Base-by-base conservation (phyloP, 192 early-diverging fungal genomes). In the Podochytrium sp. region DNA sequence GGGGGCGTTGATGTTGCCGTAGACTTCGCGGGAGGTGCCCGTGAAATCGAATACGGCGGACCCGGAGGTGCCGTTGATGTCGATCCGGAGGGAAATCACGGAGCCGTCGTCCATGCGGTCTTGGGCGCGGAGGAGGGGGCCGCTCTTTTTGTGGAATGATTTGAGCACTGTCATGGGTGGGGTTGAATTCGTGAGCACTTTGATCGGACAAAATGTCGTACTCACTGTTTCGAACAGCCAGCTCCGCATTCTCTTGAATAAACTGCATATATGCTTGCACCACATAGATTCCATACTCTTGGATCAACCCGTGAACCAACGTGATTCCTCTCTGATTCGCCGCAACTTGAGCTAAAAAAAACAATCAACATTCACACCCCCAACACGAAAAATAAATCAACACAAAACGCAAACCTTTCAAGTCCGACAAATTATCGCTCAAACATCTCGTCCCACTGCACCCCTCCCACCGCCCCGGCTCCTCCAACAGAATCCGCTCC, bases 341-440 rank as follows among this genome's bases (percentile, higher is more conserved):
- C 12, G 97, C 97, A 53, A 97, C 91, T 69, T 99, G 97, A 6
- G 97, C 97, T n/a, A n/a, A n/a, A n/a, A n/a, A n/a, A n/a, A n/a
- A n/a, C n/a, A n/a, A n/a, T n/a, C n/a, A n/a, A n/a, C n/a, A n/a
- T n/a, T n/a, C n/a, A n/a, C n/a, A n/a, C n/a, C 76, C 18, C n/a
- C 37, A 3, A 47, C 14, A 6, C 7, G 27, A 18, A 33, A 20
- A 42, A 37, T 49, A 32, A 51, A 33, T 40, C 7, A 35, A 7
- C 59, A 49, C 66, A 40, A 38, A 2, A 76, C 2, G 16, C n/a
- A 79, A 1, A 29, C 1, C 12, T 39, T 96, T 95, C 72, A 99
- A 80, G 74, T 98, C 96, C 0, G 94, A 95, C 49, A 99, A 84
- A 59, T 96, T 96, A 69, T 99, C 97, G 25, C 86, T 86, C 40